A percentile compares a stretch with the other conserved stretches of the same genome.
These are phyloP conservation scores for Exobasidium cylindrosporum DNA, from an alignment of 1,284 basidiomycete genomes.

Conservation along the genomic window DNA sequence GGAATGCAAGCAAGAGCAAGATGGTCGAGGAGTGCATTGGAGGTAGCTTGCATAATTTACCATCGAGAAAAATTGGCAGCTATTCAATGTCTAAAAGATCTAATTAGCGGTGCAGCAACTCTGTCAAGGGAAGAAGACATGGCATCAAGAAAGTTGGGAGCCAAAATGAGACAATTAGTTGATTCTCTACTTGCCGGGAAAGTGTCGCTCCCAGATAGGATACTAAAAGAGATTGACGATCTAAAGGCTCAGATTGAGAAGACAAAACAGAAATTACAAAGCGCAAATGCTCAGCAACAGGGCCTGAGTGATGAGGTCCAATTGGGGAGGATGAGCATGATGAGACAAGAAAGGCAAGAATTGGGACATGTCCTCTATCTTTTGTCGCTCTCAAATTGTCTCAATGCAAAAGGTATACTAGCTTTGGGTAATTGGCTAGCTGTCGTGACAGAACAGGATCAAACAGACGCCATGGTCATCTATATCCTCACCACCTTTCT, in stretches of 20 bases:
- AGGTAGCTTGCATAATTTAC: slow-evolving; percentile 48
- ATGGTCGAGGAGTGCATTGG: slow-evolving; percentile 44
- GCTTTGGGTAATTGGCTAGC: slow-evolving; percentile 30
- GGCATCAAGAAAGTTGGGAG: slow-evolving; percentile 33
- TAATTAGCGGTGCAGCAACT: slow-evolving; percentile 43
- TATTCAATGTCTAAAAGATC: slow-evolving; percentile 45
- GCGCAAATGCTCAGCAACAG: slow-evolving; percentile 5
- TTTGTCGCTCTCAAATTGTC: slow-evolving; percentile 40
- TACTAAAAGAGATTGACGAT: slow-evolving; percentile 38
- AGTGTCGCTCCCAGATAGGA: slow-evolving; percentile 23
- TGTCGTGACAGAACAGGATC: slow-evolving; percentile 21
- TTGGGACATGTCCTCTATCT: slow-evolving; percentile 48
- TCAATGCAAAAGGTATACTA: slow-evolving; percentile 26
- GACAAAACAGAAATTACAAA: slow-evolving; percentile 7
- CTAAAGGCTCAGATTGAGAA: slow-evolving; percentile 13
- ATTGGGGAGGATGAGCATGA: slow-evolving; percentile 41
- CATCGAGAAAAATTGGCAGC: slow-evolving; percentile 49
- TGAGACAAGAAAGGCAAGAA: slow-evolving; percentile 44
- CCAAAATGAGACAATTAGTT: slow-evolving; percentile 43
- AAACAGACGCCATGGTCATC: slow-evolving; percentile 60
- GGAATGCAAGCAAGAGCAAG: slow-evolving; percentile 40
- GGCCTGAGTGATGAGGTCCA: slow-evolving; percentile 48
- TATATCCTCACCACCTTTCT: slow-evolving; percentile 71
- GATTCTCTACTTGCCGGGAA: slow-evolving; percentile 34
- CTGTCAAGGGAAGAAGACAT: slow-evolving; percentile 38